Conservation (phyloP, 225 moss, liverwort and hornwort species). For the Polytrichum commune region DNA sequence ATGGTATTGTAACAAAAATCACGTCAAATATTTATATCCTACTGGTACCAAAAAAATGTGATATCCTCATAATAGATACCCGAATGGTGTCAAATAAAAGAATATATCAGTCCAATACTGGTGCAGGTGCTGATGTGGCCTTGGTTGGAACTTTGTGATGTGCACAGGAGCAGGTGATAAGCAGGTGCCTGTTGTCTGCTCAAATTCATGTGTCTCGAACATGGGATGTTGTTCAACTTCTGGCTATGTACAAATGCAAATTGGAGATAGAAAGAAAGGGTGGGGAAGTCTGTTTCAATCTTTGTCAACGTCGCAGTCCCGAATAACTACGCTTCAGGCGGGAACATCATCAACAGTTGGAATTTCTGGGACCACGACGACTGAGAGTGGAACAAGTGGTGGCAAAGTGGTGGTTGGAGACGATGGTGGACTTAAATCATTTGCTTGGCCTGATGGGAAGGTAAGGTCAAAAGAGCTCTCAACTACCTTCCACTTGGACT, state of each 20-base stretch:
- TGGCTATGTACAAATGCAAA: slow-evolving; percentile 28
- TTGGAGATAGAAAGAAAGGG: slow-evolving; percentile 14
- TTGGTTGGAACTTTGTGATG: too few species aligned
- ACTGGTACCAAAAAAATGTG: too few species aligned
- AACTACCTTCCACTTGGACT: background rate
- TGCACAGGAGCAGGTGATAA: slow-evolving; percentile 22
- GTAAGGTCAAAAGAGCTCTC: slow-evolving; percentile 1
- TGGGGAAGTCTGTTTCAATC: slow-evolving; percentile 28
- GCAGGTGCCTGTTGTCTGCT: slow-evolving; percentile 11
- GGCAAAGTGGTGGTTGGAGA: slow-evolving; percentile 34
- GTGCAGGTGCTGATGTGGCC: too few species aligned
- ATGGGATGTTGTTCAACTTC: slow-evolving; percentile 16
- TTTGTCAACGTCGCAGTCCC: slow-evolving; percentile 19
- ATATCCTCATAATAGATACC: too few species aligned
- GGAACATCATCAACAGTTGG: slow-evolving; percentile 19
- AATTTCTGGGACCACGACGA: slow-evolving; percentile 20
- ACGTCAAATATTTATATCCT: too few species aligned
- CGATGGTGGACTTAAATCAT: slow-evolving; percentile 34
- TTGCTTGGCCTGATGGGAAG: slow-evolving; percentile 48
- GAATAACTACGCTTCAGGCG: slow-evolving; percentile 22
- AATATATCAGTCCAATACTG: too few species aligned
- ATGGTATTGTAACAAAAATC: too few species aligned
- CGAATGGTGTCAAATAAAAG: too few species aligned
- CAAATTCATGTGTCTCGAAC: slow-evolving; percentile 13
- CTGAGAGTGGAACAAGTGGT: slow-evolving; percentile 22